Evolutionary conservation across 2,329 filamentous ascomycete species (phyloP).

Genomic region (Aspergillus aculeatus): DNA sequence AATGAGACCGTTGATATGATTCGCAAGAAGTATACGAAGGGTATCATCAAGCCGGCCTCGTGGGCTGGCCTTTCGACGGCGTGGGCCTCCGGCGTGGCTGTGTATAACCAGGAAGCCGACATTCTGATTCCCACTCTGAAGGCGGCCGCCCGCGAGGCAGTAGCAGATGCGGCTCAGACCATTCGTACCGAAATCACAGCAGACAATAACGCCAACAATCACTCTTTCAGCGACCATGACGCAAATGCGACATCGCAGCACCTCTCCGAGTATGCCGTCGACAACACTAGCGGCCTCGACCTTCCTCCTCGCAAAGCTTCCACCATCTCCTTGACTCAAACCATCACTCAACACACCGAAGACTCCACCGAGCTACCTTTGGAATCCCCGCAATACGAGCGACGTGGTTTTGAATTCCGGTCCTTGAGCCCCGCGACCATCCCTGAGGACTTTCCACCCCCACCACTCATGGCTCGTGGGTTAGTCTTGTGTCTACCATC

Average conservation of each 20-base stretch:
- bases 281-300: constrained; percentile 19
- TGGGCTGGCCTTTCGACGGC: constrained; percentile 42
- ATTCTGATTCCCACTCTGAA: constrained; percentile 44
- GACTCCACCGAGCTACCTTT: constrained; percentile 21
- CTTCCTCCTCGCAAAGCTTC: constrained; percentile 36
- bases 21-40: constrained; percentile 41
- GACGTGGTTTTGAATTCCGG: constrained; percentile 11
- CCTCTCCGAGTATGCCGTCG: constrained; percentile 24
- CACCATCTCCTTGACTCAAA: constrained; percentile 44
- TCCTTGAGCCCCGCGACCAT: constrained; percentile 16
- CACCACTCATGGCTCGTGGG: constrained; percentile 38
- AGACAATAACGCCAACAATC: constrained; percentile 19
- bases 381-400: constrained; percentile 13
- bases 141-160: constrained; percentile 42
- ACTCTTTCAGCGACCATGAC: constrained; percentile 13
- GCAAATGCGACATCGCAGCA: constrained; percentile 21
- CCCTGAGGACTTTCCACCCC: constrained; percentile 28
- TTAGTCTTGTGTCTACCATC: constrained; percentile 39
- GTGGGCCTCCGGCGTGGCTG: constrained; percentile 38
- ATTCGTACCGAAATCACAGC: constrained; percentile 43
- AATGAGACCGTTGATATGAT: constrained; percentile 35
- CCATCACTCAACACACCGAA: constrained; percentile 39
- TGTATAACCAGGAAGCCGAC: constrained; percentile 40
- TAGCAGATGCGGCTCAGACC: constrained; percentile 38
- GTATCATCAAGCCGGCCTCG: constrained; percentile 36